Conservation (phyloP, 352 stramenopile species). For the Phytophthora pinifolia region DNA sequence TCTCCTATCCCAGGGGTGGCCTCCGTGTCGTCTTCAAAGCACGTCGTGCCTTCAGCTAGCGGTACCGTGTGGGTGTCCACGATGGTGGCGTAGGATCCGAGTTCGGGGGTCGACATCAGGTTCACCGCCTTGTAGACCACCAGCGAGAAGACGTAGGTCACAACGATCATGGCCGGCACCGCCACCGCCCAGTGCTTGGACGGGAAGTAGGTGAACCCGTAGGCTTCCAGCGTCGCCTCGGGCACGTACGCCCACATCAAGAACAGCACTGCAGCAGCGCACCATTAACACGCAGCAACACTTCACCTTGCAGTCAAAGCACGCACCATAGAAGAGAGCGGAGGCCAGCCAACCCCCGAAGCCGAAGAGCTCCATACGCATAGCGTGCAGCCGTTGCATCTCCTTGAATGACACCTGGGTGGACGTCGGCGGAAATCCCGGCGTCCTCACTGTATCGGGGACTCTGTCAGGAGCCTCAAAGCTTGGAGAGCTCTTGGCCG, state of each 20-base stretch:
- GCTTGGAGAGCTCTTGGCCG: slow-evolving; percentile 1
- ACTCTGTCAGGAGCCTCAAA: not conserved
- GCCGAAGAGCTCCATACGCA: slow-evolving; percentile 86
- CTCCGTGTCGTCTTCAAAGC: slow-evolving; percentile 46
- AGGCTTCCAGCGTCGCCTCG: slow-evolving; percentile 66
- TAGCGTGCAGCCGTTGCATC: slow-evolving; percentile 74
- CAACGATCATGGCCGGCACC: slow-evolving; percentile 79
- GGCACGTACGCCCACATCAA: slow-evolving; percentile 89
- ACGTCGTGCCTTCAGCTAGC: slow-evolving; percentile 40
- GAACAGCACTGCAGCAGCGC: slow-evolving; percentile 63
- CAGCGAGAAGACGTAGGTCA: slow-evolving; percentile 82
- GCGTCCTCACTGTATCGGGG: not conserved
- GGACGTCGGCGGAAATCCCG: slow-evolving; percentile 2
- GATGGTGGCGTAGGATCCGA: slow-evolving; percentile 84
- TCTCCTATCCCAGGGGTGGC: slow-evolving; percentile 77
- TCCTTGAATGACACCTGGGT: slow-evolving; percentile 74
- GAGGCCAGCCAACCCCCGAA: slow-evolving; percentile 86
- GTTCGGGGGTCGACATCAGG: slow-evolving; percentile 63
- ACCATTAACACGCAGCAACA: not conserved
- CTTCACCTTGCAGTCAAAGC: not conserved
- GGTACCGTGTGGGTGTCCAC: slow-evolving; percentile 68
- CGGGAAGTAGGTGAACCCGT: slow-evolving; percentile 89
- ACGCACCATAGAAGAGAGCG: slow-evolving; percentile 72
- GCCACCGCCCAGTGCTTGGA: slow-evolving; percentile 91
- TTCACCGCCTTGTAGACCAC: slow-evolving; percentile 87